A percentile compares a stretch with the other conserved stretches of the same genome.
Evolutionary conservation across 23 red algal genomes (phyloP).

Genomic region (Chondrus crispus): DNA sequence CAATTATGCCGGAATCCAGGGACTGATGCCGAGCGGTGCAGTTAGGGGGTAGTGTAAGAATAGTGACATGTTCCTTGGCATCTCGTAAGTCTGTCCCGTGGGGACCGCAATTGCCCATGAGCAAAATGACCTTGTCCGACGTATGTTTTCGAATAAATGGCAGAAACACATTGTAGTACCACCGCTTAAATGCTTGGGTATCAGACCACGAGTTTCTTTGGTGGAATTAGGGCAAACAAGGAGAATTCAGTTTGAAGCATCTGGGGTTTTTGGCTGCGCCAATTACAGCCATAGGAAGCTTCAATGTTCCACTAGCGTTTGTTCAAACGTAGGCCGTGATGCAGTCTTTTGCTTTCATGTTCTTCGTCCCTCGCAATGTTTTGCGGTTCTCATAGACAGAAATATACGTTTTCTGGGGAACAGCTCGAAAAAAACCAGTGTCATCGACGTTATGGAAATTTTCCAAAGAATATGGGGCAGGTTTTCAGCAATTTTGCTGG

Average conservation of each 20-base stretch:
- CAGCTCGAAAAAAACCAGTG: too few species aligned
- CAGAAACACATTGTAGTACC: too few species aligned
- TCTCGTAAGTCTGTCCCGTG: background rate
- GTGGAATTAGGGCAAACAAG: too few species aligned
- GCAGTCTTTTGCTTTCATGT: slow-evolving; percentile 22
- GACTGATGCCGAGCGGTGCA: background rate
- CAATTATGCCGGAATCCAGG: background rate
- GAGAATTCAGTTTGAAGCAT: background rate
- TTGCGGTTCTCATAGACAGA: too few species aligned
- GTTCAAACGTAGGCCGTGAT: slow-evolving; percentile 20
- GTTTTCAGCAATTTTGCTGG: too few species aligned
- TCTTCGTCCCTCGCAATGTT: background rate
- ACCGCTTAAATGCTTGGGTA: too few species aligned
- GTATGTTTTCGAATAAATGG: too few species aligned
- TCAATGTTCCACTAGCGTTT: slow-evolving; percentile 2
- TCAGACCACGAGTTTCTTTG: too few species aligned
- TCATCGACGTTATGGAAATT: too few species aligned
- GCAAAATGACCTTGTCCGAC: too few species aligned
- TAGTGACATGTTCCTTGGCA: background rate
- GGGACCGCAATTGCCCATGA: background rate
- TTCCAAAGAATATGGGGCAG: too few species aligned
- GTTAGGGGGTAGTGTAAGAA: background rate
- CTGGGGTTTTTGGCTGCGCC: slow-evolving; percentile 12
- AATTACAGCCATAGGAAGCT: slow-evolving; percentile 28
- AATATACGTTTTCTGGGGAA: too few species aligned